Percentiles rank a stretch among this genome's conserved stretches.
phyloP scores from a whole-genome alignment of 345 rosid species.

The Acer campestre region DNA sequence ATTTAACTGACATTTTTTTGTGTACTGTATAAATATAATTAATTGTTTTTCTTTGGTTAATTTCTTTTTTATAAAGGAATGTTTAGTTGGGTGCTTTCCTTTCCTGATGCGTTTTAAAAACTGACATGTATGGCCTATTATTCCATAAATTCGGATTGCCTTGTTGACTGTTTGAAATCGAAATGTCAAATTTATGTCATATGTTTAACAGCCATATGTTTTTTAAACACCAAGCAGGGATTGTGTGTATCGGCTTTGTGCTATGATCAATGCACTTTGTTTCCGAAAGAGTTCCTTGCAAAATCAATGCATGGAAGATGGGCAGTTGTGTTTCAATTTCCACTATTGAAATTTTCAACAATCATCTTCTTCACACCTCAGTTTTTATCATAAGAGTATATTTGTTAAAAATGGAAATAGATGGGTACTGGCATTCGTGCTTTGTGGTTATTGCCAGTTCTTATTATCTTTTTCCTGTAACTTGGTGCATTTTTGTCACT shows the following conservation, averaged over 20 bases:
- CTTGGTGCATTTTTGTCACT: background rate
- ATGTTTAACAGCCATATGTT: background rate
- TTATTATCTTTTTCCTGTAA: background rate
- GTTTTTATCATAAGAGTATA: background rate
- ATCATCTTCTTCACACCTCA: conserved; percentile 52
- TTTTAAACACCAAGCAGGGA: conserved; percentile 40
- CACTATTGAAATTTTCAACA: conserved; percentile 43
- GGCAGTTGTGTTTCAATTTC: conserved; percentile 53
- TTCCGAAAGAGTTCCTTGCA: conserved; percentile 60
- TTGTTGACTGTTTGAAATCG: background rate
- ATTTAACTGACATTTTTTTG: background rate
- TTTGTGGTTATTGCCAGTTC: background rate
- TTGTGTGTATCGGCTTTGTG: conserved; percentile 69
- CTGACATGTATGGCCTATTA: background rate
- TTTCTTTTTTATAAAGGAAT: background rate
- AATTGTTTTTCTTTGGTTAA: background rate
- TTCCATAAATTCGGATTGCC: background rate
- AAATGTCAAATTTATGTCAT: background rate
- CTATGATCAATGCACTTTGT: conserved; percentile 37
- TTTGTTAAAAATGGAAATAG: background rate
- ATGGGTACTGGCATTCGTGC: background rate
- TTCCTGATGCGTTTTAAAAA: background rate
- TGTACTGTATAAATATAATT: background rate
- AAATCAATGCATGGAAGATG: conserved; percentile 50
- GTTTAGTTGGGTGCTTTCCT: background rate